phyloP scores from a whole-genome alignment of 306 rosid species.

The Sophora flavescens region DNA sequence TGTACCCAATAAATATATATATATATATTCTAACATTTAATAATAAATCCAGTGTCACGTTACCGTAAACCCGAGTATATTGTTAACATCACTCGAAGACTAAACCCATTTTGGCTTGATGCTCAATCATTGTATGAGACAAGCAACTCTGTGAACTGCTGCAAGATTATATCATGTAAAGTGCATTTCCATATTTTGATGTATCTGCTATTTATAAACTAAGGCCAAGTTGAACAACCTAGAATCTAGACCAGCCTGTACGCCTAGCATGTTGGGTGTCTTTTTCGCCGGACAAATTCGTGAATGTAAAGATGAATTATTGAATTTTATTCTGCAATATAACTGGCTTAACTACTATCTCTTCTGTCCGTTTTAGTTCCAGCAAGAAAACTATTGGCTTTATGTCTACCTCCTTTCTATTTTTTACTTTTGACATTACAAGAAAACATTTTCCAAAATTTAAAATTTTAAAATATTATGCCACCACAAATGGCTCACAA shows the following conservation, averaged over 20 bases:
- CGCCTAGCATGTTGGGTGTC: conserved; percentile 8
- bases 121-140: conserved; percentile 23
- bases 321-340: neutral
- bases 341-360: neutral
- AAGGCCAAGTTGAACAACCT: conserved; percentile 33
- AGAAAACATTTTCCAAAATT: conserved; percentile 6
- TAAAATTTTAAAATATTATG: conserved; percentile 1
- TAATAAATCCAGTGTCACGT: no score
- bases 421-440: conserved; percentile 6
- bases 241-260: conserved; percentile 43
- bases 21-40: no score
- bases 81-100: no score
- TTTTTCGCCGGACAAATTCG: conserved; percentile 2
- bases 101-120: conserved; percentile 20
- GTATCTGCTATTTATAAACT: neutral
- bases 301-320: neutral
- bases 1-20: no score
- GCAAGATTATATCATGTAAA: conserved; percentile 19
- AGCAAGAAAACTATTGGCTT: neutral
- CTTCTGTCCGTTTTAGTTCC: neutral
- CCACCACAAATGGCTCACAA: neutral
- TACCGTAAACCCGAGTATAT: no score
- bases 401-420: neutral
- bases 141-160: conserved; percentile 4
- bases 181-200: conserved; percentile 10